phyloP scores from a whole-genome alignment of 2,329 filamentous ascomycete genomes.

The Aspergillus bombycis region DNA sequence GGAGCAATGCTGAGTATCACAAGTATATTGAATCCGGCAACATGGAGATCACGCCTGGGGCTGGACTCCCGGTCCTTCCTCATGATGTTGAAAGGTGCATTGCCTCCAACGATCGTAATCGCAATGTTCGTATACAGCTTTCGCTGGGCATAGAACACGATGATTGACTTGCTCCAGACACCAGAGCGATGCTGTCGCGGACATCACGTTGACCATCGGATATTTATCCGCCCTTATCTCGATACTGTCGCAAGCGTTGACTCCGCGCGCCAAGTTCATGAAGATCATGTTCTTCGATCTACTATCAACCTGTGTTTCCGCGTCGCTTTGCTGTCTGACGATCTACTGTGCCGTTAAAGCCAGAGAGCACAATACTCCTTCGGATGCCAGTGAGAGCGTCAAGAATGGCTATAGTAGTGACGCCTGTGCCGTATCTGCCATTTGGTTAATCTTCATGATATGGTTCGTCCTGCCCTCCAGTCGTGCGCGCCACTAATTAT shows the following conservation, averaged over 20 bases:
- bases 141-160: neutral
- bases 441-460: slow-evolving; percentile 72
- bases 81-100: slow-evolving; percentile 54
- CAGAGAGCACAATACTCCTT: slow-evolving; percentile 58
- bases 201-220: slow-evolving; percentile 44
- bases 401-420: slow-evolving; percentile 64
- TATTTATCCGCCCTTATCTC: slow-evolving; percentile 68
- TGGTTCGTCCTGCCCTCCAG: slow-evolving; percentile 45
- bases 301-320: slow-evolving; percentile 57
- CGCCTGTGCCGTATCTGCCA: slow-evolving; percentile 66
- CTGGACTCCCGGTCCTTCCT: slow-evolving; percentile 31
- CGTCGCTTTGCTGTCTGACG: slow-evolving; percentile 63
- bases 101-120: slow-evolving; percentile 59
- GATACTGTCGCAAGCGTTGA: slow-evolving; percentile 64
- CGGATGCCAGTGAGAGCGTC: slow-evolving; percentile 30
- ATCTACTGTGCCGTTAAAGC: slow-evolving; percentile 69
- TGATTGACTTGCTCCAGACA: slow-evolving; percentile 29
- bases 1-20: neutral
- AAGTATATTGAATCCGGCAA: slow-evolving; percentile 19
- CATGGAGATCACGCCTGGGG: slow-evolving; percentile 29
- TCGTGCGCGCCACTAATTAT: neutral
- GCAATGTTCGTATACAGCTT: slow-evolving; percentile 56
- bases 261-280: slow-evolving; percentile 71
- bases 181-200: slow-evolving; percentile 59
- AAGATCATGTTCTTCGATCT: slow-evolving; percentile 69